Evolutionary conservation across 164 flowering plant species (phyloP).

Genomic region (Cinnamomum chago): DNA sequence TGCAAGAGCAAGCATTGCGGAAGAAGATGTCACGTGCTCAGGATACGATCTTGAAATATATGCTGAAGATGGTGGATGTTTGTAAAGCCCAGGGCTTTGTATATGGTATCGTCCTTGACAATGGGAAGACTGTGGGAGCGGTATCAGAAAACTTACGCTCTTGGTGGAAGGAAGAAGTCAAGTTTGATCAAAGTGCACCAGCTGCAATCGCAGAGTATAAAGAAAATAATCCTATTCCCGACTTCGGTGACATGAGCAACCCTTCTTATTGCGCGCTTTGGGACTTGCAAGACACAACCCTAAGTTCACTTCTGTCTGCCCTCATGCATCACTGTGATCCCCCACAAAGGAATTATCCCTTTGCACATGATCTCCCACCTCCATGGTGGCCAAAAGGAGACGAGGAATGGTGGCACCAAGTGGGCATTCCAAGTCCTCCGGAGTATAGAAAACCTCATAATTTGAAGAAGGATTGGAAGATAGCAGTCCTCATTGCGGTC

Average conservation of each 20-base stretch:
- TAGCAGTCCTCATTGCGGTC: slow-evolving; percentile 60
- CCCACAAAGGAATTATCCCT: slow-evolving; percentile 66
- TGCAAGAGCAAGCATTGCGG: slow-evolving; percentile 20
- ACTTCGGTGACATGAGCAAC: slow-evolving; percentile 5
- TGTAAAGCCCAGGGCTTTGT: slow-evolving; percentile 65
- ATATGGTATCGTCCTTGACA: slow-evolving; percentile 68
- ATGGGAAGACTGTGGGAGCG: slow-evolving; percentile 87
- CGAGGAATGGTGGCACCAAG: slow-evolving; percentile 68
- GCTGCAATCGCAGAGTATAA: slow-evolving; percentile 38
- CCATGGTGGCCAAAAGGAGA: slow-evolving; percentile 83
- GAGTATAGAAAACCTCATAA: slow-evolving; percentile 82
- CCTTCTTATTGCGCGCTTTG: slow-evolving; percentile 25
- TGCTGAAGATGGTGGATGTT: slow-evolving; percentile 62
- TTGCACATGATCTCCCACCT: slow-evolving; percentile 66
- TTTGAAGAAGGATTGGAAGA: slow-evolving; percentile 72
- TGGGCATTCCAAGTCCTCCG: slow-evolving; percentile 43
- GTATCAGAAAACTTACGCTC: slow-evolving; percentile 69
- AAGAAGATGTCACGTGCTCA: slow-evolving; percentile 55
- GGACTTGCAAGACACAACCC: slow-evolving; percentile 73
- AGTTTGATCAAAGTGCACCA: slow-evolving; percentile 57
- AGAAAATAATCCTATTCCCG: slow-evolving; percentile 5
- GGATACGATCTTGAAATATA: slow-evolving; percentile 55
- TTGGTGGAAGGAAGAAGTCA: slow-evolving; percentile 69
- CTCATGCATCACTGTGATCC: slow-evolving; percentile 82
- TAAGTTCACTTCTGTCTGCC: slow-evolving; percentile 65